phyloP scores from a whole-genome alignment of 306 rosid genomes.

The Citrullus colocynthis region DNA sequence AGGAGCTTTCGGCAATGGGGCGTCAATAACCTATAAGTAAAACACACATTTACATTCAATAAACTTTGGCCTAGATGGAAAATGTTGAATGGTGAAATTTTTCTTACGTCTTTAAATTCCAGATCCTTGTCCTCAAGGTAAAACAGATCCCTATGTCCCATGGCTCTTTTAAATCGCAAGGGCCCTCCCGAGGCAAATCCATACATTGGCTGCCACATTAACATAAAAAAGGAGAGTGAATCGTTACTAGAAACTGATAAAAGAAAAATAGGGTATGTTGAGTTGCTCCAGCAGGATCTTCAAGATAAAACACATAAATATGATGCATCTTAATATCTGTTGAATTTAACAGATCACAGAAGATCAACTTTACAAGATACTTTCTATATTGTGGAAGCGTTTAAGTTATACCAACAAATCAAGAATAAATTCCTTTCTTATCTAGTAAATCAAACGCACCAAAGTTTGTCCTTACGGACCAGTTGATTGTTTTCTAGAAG shows the following conservation, averaged over 20 bases:
- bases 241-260: neutral
- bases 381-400: neutral
- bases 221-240: neutral
- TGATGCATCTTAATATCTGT: neutral
- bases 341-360: neutral
- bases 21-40: constrained; percentile 57
- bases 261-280: neutral
- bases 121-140: constrained; percentile 88
- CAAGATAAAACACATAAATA: neutral
- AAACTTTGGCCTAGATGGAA: constrained; percentile 5
- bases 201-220: constrained; percentile 53
- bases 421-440: neutral
- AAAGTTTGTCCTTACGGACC: neutral
- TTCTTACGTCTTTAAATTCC: constrained; percentile 79
- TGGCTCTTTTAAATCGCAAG: constrained; percentile 67
- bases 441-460: neutral
- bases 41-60: constrained; percentile 12
- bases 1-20: constrained; percentile 71
- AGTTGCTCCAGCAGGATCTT: neutral
- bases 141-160: constrained; percentile 82
- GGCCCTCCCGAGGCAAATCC: constrained; percentile 63
- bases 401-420: neutral
- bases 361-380: neutral
- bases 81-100: constrained; percentile 15
- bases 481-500: neutral